phyloP scores from a whole-genome alignment of 768 basidiomycete species.

The Boletus sensibilis region DNA sequence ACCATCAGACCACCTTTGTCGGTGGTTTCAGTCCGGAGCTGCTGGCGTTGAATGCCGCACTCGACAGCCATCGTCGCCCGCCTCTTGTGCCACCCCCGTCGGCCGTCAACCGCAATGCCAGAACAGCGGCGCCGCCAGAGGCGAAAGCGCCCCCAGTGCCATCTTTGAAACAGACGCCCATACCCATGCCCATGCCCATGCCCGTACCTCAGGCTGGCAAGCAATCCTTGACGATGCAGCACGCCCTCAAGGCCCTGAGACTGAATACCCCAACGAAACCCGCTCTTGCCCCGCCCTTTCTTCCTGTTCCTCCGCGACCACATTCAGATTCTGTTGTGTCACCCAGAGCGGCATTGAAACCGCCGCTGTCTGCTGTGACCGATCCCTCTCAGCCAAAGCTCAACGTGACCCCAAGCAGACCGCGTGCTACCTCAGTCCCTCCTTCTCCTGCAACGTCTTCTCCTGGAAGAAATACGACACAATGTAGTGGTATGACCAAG shows the following conservation, averaged over 20 bases:
- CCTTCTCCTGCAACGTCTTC: slow-evolving; percentile 20
- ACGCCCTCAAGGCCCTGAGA: slow-evolving; percentile 21
- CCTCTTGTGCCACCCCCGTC: not conserved
- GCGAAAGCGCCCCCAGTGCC: not conserved
- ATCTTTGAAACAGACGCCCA: slow-evolving; percentile 19
- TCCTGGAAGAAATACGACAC: slow-evolving; percentile 28
- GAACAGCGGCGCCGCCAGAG: not conserved
- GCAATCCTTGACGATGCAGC: slow-evolving; percentile 21
- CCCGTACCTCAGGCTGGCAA: slow-evolving; percentile 33
- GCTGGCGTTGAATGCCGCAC: slow-evolving; percentile 6
- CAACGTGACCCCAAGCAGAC: slow-evolving; percentile 16
- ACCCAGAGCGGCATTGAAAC: slow-evolving; percentile 4
- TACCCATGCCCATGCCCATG: slow-evolving; percentile 27
- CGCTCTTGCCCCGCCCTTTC: slow-evolving; percentile 21
- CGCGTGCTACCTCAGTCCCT: slow-evolving; percentile 21
- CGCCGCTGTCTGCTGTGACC: slow-evolving; percentile 1
- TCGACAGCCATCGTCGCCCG: slow-evolving; percentile 10
- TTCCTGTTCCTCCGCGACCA: slow-evolving; percentile 29
- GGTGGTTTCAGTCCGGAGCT: slow-evolving; percentile 46
- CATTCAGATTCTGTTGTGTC: slow-evolving; percentile 32
- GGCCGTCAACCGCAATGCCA: slow-evolving; percentile 8
- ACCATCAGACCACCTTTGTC: slow-evolving; percentile 35
- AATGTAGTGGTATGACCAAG: slow-evolving; percentile 67
- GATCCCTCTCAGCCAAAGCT: slow-evolving; percentile 13
- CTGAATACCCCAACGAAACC: slow-evolving; percentile 9